Conservation (phyloP, 768 basidiomycete genomes). For the Mycena vitilis region DNA sequence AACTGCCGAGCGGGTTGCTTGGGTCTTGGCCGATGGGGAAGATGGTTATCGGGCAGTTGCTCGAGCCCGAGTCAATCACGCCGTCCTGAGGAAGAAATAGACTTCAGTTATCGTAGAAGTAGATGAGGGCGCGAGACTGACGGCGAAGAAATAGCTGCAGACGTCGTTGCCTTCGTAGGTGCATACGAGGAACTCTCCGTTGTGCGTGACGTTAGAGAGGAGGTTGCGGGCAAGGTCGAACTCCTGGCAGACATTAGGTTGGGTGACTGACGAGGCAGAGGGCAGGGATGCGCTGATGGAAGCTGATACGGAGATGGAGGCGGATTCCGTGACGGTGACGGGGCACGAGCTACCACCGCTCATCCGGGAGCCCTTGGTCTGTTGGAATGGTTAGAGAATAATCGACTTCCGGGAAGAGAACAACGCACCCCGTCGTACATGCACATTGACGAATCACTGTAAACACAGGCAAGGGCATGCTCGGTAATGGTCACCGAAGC, state of each 20-base stretch:
- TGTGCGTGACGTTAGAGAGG: neutral
- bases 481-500: neutral
- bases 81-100: neutral
- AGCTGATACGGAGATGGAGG: neutral
- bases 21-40: neutral
- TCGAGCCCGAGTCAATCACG: neutral
- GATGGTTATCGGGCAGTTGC: slow-evolving; percentile 8
- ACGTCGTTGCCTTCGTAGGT: neutral
- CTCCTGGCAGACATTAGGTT: neutral
- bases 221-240: neutral
- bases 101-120: neutral
- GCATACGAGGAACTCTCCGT: neutral
- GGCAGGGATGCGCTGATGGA: neutral
- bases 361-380: neutral
- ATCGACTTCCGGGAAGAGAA: neutral
- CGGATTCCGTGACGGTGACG: neutral
- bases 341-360: neutral
- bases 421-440: neutral
- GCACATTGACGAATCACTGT: slow-evolving; percentile 6
- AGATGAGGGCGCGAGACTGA: neutral
- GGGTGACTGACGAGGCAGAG: neutral
- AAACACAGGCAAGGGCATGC: neutral
- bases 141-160: neutral
- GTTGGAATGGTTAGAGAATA: too few relatives aligned
- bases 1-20: too few relatives aligned